Percentiles rank a stretch among this genome's conserved stretches.
Conservation (phyloP, 2,329 filamentous ascomycete species). For the Orbilia ellipsospora region DNA sequence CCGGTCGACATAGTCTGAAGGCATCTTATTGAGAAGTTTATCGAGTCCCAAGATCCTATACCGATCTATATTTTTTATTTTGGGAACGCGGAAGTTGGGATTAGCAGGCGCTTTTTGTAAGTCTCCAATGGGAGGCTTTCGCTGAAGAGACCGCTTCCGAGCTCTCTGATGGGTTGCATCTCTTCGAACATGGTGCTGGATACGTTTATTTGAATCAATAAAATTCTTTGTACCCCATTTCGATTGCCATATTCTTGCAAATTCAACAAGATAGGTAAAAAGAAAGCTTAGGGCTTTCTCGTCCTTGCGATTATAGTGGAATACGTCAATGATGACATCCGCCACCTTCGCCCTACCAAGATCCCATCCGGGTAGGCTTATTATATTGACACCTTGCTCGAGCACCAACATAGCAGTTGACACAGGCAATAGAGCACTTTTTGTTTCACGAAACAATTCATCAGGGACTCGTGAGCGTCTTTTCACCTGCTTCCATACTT, state of each 20-base stretch:
- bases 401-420: constrained; percentile 15
- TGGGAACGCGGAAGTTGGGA: too few species aligned
- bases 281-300: constrained; percentile 3
- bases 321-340: constrained; percentile 27
- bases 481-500: background rate
- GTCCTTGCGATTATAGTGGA: constrained; percentile 3
- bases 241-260: constrained; percentile 29
- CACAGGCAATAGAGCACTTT: too few species aligned
- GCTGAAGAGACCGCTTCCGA: background rate
- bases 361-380: constrained; percentile 18
- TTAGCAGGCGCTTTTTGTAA: too few species aligned
- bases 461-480: background rate
- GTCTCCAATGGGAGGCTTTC: too few species aligned
- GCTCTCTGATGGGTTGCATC: background rate
- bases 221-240: constrained; percentile 29
- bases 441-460: too few species aligned
- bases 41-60: constrained; percentile 1
- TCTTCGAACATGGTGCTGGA: background rate
- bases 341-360: background rate
- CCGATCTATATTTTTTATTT: too few species aligned
- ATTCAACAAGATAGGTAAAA: constrained; percentile 22
- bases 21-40: constrained; percentile 14
- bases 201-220: background rate
- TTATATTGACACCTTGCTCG: constrained; percentile 12
- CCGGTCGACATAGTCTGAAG: constrained; percentile 9